phyloP scores from a whole-genome alignment of 2,329 filamentous ascomycete species.

The Magnaporthales sp. region DNA sequence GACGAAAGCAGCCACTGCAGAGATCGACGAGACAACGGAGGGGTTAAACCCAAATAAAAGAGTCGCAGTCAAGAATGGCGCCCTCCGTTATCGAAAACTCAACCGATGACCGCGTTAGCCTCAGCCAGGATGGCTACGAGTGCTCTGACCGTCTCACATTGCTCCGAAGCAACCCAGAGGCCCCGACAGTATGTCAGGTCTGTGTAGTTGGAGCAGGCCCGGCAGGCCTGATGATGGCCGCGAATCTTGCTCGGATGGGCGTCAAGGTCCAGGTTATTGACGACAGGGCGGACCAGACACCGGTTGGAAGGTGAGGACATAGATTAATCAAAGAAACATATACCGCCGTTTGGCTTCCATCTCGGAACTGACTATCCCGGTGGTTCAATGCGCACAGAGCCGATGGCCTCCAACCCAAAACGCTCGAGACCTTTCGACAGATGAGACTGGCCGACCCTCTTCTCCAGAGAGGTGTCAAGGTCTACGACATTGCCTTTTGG shows the following conservation, averaged over 20 bases:
- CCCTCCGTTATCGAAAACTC: conserved; percentile 27
- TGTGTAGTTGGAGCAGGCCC: conserved; percentile 47
- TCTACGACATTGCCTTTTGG: conserved; percentile 73
- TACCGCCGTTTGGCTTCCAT: neutral
- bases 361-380: neutral
- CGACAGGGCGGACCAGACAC: conserved; percentile 46
- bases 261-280: conserved; percentile 49
- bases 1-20: neutral
- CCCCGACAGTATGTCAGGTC: conserved; percentile 28
- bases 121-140: conserved; percentile 20
- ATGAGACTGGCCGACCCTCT: conserved; percentile 63
- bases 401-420: conserved; percentile 69
- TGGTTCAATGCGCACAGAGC: conserved; percentile 33
- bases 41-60: neutral
- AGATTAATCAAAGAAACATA: neutral
- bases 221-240: conserved; percentile 46
- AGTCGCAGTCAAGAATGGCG: conserved; percentile 17
- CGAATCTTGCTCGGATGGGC: conserved; percentile 48
- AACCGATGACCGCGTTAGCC: conserved; percentile 20
- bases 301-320: conserved; percentile 24
- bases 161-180: conserved; percentile 37
- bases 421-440: conserved; percentile 68
- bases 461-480: conserved; percentile 56
- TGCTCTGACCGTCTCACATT: conserved; percentile 37
- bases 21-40: conserved; percentile 6